Base-by-base conservation (phyloP, 1,284 basidiomycete species). In the Xerocomus cyaneibrunnescens region DNA sequence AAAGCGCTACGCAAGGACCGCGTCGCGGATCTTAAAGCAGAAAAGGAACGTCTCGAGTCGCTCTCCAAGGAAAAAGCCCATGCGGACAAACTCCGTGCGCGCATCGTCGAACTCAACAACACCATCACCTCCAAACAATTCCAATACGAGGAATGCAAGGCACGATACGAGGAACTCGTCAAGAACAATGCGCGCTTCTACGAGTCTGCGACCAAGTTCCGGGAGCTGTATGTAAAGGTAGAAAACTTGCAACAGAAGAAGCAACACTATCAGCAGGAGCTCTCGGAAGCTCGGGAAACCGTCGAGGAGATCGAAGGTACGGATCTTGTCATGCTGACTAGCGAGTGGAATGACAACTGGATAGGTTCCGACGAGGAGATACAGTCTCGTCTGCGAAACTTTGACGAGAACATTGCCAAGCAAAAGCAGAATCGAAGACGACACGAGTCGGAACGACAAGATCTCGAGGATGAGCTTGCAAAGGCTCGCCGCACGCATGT, bases 1-100 rank as follows among this genome's bases (percentile, higher is more conserved):
- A 98, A 96, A 68, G 64, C 71, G 25, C 74, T 98, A 28, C 81
- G 92, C 46, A 99, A 99, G 69, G 97, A 99, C 44, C 86, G 94
- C 14, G 78, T 86, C 1, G 81, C 86, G 5, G 95, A 98, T 55
- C 80, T 97, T 51, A 99, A 99, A 71, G 87, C 93, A 2, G 94
- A 98, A 69, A 90, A 91, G 61, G 95, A 93, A 64, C 84, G 91
- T 13, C 80, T 98, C 3, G 81, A 90, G 36, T 84, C 86, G 27
- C 78, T 98, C 32, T 81, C 86, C 36, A 79, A 81, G 23, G 94
- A 99, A 73, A 97, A 96, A 64, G 78, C 83, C 9, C 89, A 94
- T 52, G 84, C 94, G 0, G 91, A 95, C 63, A 89, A 94, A 66
- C 81, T 94, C 40, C 83, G 84, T 52, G 70, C 72, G 3, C 80